Percentiles rank a stretch among this genome's conserved stretches.
These are phyloP conservation scores for Alternaria ethzedia DNA, from an alignment of 2,329 filamentous ascomycete genomes.

Conservation along the genomic window DNA sequence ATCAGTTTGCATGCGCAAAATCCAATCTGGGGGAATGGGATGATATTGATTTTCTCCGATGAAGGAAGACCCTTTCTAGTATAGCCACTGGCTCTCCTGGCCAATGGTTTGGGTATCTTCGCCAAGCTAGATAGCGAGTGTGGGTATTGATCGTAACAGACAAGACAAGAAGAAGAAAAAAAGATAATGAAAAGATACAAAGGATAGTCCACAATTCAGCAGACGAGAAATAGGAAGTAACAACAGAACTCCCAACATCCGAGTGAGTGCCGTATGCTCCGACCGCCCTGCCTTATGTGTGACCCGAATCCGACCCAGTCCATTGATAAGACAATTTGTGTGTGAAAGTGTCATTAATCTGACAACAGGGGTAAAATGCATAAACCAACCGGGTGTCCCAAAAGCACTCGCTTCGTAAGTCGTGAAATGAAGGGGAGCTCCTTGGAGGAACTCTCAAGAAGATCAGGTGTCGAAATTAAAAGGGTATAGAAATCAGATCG, in stretches of 20 bases:
- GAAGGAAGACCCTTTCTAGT: constrained; percentile 47
- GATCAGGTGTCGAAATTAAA: constrained; percentile 29
- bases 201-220: constrained; percentile 16
- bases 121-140: constrained; percentile 35
- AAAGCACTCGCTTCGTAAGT: constrained; percentile 50
- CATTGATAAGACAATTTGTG: constrained; percentile 44
- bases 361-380: constrained; percentile 42
- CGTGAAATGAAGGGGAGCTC: constrained; percentile 36
- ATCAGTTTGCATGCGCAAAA: neutral
- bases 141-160: constrained; percentile 26
- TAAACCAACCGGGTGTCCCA: constrained; percentile 33
- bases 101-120: constrained; percentile 27
- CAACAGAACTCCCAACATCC: constrained; percentile 6
- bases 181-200: constrained; percentile 5
- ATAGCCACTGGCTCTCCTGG: constrained; percentile 28
- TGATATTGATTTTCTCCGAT: constrained; percentile 44
- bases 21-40: neutral
- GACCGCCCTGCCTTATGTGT: constrained; percentile 31
- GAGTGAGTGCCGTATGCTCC: constrained; percentile 24
- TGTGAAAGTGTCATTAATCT: constrained; percentile 28
- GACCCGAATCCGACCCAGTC: constrained; percentile 23
- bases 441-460: constrained; percentile 25
- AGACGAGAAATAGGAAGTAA: constrained; percentile 12
- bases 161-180: constrained; percentile 7
- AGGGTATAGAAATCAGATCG: constrained; percentile 21